Conservation (phyloP, 2,329 filamentous ascomycete genomes). For the Ascosphaera pollenicola region DNA sequence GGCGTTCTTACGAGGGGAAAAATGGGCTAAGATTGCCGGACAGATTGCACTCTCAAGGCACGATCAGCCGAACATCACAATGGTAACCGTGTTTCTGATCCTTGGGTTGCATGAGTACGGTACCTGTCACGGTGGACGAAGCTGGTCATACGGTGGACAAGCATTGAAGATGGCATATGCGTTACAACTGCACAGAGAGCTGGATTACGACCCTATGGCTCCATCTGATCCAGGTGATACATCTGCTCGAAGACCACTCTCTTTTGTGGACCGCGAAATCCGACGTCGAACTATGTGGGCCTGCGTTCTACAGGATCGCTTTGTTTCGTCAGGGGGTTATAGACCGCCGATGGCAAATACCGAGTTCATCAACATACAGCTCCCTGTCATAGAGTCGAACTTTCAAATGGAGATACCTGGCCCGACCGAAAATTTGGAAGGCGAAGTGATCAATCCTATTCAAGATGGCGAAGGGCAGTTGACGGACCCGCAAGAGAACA, state of each 20-base stretch:
- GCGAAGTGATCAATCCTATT: slow-evolving; percentile 41
- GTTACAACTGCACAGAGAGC: slow-evolving; percentile 74
- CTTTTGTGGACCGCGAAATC: slow-evolving; percentile 85
- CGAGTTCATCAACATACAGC: slow-evolving; percentile 66
- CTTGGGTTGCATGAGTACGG: slow-evolving; percentile 89
- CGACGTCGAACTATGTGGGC: slow-evolving; percentile 92
- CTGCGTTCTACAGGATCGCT: slow-evolving; percentile 91
- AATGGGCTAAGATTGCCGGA: slow-evolving; percentile 72
- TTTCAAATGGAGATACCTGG: slow-evolving; percentile 85
- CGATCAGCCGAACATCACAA: slow-evolving; percentile 90
- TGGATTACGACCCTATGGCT: slow-evolving; percentile 60
- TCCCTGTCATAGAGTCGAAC: slow-evolving; percentile 75
- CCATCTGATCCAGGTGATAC: no score
- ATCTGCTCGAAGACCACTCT: slow-evolving; percentile 39
- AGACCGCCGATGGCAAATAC: slow-evolving; percentile 80
- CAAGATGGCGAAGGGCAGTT: slow-evolving; percentile 41
- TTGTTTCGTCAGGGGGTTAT: slow-evolving; percentile 89
- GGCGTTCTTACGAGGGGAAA: slow-evolving; percentile 70
- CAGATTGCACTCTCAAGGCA: slow-evolving; percentile 73
- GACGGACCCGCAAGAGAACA: slow-evolving; percentile 52
- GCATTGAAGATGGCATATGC: slow-evolving; percentile 95
- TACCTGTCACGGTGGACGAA: slow-evolving; percentile 85
- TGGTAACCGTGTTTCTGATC: slow-evolving; percentile 72
- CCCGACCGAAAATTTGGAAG: slow-evolving; percentile 62
- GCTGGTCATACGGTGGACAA: slow-evolving; percentile 89